phyloP scores from a whole-genome alignment of 352 stramenopile genomes.

The Pythium phragmitis region DNA sequence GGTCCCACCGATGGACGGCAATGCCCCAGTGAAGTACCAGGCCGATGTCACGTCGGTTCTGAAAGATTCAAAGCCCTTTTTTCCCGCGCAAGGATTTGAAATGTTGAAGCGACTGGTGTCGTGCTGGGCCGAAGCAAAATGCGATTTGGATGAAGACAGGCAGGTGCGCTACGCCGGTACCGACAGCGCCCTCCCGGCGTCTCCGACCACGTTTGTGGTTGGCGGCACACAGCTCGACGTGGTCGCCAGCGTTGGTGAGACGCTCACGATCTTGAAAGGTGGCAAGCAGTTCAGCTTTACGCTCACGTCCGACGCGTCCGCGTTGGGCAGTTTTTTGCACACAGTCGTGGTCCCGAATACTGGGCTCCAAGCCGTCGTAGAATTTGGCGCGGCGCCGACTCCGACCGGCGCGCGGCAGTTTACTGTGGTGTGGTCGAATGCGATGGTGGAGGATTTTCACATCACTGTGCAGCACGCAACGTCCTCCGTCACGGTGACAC shows the following conservation, averaged over 20 bases:
- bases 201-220: conserved; percentile 10
- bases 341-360: not conserved
- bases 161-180: not conserved
- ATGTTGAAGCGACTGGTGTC: conserved; percentile 32
- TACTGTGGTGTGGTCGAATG: not conserved
- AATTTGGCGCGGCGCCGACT: not conserved
- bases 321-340: not conserved
- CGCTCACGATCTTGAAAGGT: not conserved
- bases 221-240: not conserved
- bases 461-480: not conserved
- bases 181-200: not conserved
- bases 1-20: no score
- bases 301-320: not conserved
- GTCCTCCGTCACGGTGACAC: not conserved
- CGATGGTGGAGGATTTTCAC: not conserved
- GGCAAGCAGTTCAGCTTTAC: not conserved
- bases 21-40: not conserved
- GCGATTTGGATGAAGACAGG: conserved; percentile 22
- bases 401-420: not conserved
- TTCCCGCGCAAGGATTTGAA: conserved; percentile 30
- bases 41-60: conserved; percentile 19
- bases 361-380: no score
- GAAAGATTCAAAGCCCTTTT: conserved; percentile 28
- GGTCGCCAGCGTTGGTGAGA: not conserved
- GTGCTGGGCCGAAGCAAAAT: conserved; percentile 26